These are phyloP conservation scores for Scutellaria galericulata DNA, from an alignment of 257 asterid genomes.

Conservation along the genomic window DNA sequence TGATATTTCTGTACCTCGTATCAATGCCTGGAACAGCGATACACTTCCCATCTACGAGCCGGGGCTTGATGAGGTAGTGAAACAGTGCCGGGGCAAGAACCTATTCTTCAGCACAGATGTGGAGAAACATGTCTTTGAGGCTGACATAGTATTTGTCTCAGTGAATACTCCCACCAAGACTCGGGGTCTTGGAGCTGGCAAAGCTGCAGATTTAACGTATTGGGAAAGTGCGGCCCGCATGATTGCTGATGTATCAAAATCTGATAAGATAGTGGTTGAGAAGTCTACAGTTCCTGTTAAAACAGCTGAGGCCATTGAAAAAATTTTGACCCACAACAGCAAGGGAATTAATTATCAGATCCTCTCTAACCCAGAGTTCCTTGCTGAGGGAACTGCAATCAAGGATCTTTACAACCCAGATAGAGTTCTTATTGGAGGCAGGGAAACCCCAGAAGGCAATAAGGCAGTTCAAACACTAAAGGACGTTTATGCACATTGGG, in stretches of 20 bases:
- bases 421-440: slow-evolving; percentile 87
- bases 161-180: slow-evolving; percentile 93
- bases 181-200: slow-evolving; percentile 90
- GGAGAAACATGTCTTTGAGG: slow-evolving; percentile 82
- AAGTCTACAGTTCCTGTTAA: slow-evolving; percentile 92
- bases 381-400: slow-evolving; percentile 90
- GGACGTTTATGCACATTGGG: slow-evolving; percentile 86
- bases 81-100: slow-evolving; percentile 82
- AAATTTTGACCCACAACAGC: slow-evolving; percentile 82
- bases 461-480: slow-evolving; percentile 73
- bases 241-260: slow-evolving; percentile 92
- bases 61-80: slow-evolving; percentile 89
- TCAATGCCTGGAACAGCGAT: slow-evolving; percentile 86
- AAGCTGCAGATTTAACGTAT: slow-evolving; percentile 89
- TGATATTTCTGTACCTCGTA: slow-evolving; percentile 80
- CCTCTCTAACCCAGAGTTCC: slow-evolving; percentile 87
- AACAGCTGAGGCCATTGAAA: slow-evolving; percentile 92
- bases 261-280: slow-evolving; percentile 90
- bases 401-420: slow-evolving; percentile 78
- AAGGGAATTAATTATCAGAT: slow-evolving; percentile 81
- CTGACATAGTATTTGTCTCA: slow-evolving; percentile 86
- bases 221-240: slow-evolving; percentile 98
- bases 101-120: slow-evolving; percentile 93
- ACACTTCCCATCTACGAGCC: slow-evolving; percentile 89
- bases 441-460: slow-evolving; percentile 83